Evolutionary conservation across 2,329 filamentous ascomycete genomes (phyloP).

Genomic region (Monascus ruber): DNA sequence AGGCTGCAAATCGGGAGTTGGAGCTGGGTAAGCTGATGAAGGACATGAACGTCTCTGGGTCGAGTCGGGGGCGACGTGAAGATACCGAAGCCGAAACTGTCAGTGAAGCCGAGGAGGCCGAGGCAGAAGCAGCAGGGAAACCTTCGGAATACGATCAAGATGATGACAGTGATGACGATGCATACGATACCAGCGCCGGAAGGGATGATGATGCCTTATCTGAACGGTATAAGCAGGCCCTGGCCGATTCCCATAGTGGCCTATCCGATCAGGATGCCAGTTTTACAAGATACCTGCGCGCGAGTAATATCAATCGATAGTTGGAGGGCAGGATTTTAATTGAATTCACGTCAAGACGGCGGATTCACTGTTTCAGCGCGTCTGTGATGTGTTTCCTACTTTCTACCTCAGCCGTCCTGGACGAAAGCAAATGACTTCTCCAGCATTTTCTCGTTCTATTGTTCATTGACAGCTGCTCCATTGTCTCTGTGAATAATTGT

Average conservation of each 20-base stretch:
- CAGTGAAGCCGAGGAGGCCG: conserved; percentile 36
- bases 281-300: conserved; percentile 39
- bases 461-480: too few species aligned
- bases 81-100: conserved; percentile 28
- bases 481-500: too few species aligned
- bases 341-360: too few species aligned
- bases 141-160: conserved; percentile 23
- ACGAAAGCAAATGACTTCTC: too few species aligned
- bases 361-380: too few species aligned
- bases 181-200: conserved; percentile 47
- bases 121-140: background rate
- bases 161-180: conserved; percentile 43
- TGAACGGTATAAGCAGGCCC: conserved; percentile 63
- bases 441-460: too few species aligned
- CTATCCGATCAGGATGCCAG: conserved; percentile 38
- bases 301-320: conserved; percentile 23
- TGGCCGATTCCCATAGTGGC: conserved; percentile 41
- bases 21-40: conserved; percentile 91
- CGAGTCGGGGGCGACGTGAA: conserved; percentile 16
- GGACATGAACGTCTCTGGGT: conserved; percentile 60
- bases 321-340: background rate
- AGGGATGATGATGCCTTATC: conserved; percentile 56
- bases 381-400: too few species aligned
- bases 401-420: too few species aligned
- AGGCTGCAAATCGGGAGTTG: conserved; percentile 59